Evolutionary conservation across 768 basidiomycete genomes (phyloP).

Genomic region (Suillus paluster): DNA sequence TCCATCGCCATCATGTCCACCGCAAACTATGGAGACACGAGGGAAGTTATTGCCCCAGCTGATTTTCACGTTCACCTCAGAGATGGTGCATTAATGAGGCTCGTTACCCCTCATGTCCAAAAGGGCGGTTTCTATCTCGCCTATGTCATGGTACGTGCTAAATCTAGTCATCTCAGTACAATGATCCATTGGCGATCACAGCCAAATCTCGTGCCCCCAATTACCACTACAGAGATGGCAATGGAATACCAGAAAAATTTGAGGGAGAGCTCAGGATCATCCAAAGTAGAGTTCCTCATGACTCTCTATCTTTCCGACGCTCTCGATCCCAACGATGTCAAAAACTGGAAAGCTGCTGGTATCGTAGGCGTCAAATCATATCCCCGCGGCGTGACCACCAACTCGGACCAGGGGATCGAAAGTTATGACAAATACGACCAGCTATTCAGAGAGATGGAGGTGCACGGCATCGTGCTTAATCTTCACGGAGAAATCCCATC

Average conservation of each 20-base stretch:
- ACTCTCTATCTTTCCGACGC: constrained; percentile 93
- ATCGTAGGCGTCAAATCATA: constrained; percentile 94
- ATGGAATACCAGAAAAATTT: constrained; percentile 79
- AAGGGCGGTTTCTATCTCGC: constrained; percentile 89
- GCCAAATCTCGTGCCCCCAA: constrained; percentile 93
- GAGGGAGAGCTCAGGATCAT: constrained; percentile 65
- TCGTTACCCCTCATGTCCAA: constrained; percentile 90
- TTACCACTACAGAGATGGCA: constrained; percentile 81
- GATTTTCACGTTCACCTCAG: constrained; percentile 98
- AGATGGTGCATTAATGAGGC: constrained; percentile 77
- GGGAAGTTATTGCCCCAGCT: constrained; percentile 58
- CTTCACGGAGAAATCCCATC: constrained; percentile 97
- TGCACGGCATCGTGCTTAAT: constrained; percentile 92
- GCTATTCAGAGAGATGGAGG: constrained; percentile 93
- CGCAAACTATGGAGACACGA: constrained; percentile 9
- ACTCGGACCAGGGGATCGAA: constrained; percentile 95
- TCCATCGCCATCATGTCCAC: constrained; percentile 28
- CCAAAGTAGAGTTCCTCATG: constrained; percentile 84
- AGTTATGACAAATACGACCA: constrained; percentile 94
- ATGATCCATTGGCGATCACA: constrained; percentile 35
- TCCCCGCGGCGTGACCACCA: constrained; percentile 96
- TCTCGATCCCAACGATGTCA: constrained; percentile 88
- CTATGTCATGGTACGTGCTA: constrained; percentile 87
- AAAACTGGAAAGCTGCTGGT: constrained; percentile 84
- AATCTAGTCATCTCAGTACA: constrained; percentile 12